These are phyloP conservation scores for Hibiscus trionum DNA, from an alignment of 345 rosid genomes.

Conservation along the genomic window DNA sequence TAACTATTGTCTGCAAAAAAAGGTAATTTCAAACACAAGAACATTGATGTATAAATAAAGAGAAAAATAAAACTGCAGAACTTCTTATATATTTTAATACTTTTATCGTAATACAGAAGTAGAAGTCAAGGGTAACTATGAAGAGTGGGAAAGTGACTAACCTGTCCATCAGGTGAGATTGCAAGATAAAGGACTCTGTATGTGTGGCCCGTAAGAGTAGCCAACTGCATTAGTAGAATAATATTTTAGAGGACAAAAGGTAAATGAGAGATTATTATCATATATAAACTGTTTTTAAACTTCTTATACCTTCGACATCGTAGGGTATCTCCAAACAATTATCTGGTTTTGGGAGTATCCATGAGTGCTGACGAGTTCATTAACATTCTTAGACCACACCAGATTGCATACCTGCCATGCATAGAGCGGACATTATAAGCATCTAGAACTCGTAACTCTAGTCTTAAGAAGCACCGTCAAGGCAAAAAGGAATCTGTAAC, in stretches of 20 bases:
- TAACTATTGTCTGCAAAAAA: conserved; percentile 68
- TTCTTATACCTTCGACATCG: conserved; percentile 82
- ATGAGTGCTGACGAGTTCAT: conserved; percentile 97
- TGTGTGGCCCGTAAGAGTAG: conserved; percentile 94
- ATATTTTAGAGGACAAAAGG: background rate
- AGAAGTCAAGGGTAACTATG: background rate
- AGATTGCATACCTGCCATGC: conserved; percentile 77
- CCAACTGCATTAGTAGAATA: conserved; percentile 51
- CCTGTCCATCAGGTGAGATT: conserved; percentile 99
- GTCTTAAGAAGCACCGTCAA: background rate
- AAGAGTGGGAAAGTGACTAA: conserved; percentile 17
- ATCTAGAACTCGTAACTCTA: background rate
- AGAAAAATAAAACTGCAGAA: background rate
- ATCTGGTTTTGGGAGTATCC: conserved; percentile 99
- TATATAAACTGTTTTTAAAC: background rate
- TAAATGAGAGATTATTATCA: background rate
- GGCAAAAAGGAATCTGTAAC: background rate
- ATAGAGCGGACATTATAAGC: background rate
- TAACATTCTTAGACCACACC: conserved; percentile 95
- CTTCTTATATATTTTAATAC: background rate
- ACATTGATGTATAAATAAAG: background rate
- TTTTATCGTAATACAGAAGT: background rate
- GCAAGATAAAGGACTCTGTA: conserved; percentile 95
- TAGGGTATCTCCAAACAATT: conserved; percentile 91
- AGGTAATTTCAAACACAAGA: background rate